Evolutionary conservation across 2,329 filamentous ascomycete species (phyloP).

Genomic region (Fusarium keratoplasticum): DNA sequence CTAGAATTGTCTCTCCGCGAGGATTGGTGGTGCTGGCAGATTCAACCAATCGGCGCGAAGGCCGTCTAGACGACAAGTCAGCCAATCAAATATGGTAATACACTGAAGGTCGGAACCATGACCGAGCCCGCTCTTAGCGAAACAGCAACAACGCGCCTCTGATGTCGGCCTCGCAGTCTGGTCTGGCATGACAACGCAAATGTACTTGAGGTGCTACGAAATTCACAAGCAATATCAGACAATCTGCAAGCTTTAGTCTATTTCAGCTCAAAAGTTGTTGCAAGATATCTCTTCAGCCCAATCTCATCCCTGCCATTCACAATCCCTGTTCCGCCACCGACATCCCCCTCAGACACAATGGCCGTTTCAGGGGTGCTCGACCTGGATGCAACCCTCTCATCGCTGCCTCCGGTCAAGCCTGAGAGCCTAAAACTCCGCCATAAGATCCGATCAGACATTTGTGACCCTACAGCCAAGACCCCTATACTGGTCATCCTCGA

Average conservation of each 20-base stretch:
- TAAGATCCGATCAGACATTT: not conserved
- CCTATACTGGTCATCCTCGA: conserved; percentile 54
- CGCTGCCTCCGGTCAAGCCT: not conserved
- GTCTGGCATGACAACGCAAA: not conserved
- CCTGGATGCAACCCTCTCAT: not conserved
- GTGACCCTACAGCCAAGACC: not conserved
- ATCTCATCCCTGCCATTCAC: not conserved
- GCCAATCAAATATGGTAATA: not conserved
- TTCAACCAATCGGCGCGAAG: not conserved
- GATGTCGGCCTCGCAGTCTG: not conserved
- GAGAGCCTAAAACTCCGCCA: not conserved
- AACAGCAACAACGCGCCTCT: not conserved
- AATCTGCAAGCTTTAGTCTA: not conserved
- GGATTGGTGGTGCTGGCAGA: not conserved
- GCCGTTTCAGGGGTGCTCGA: not conserved
- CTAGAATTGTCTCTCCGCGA: not conserved
- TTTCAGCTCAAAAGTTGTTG: not conserved
- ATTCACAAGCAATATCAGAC: not conserved
- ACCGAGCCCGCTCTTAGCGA: not conserved
- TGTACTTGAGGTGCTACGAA: not conserved
- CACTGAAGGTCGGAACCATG: not conserved
- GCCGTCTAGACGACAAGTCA: not conserved
- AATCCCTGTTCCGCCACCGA: not conserved
- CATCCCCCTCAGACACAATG: not conserved
- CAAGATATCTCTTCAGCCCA: not conserved